phyloP scores from a whole-genome alignment of 805 yeast species.

The Lachancea quebecensis region DNA sequence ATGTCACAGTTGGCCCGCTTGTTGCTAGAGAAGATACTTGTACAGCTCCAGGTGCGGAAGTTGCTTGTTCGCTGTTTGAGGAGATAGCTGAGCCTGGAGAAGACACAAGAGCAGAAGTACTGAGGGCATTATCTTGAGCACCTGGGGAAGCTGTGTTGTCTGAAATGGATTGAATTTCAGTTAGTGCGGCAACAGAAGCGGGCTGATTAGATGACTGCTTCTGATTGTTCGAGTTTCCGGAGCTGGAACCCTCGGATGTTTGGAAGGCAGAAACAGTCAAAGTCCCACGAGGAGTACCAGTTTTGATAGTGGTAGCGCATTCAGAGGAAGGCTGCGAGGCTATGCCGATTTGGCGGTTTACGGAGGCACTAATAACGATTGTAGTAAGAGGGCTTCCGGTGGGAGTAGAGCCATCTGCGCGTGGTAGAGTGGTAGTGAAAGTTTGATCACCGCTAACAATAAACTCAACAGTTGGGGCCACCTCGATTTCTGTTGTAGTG shows the following conservation, averaged over 20 bases:
- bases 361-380: conserved; percentile 15
- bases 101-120: conserved; percentile 7
- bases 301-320: conserved; percentile 9
- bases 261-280: conserved; percentile 9
- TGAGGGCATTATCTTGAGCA: too few species aligned
- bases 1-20: neutral
- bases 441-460: conserved; percentile 34
- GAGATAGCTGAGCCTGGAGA: conserved; percentile 8
- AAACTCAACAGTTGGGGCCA: conserved; percentile 38
- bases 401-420: conserved; percentile 31
- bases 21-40: neutral
- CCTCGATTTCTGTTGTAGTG: conserved; percentile 33
- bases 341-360: conserved; percentile 4
- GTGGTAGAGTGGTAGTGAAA: conserved; percentile 31
- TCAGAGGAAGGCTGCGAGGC: conserved; percentile 10
- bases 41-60: conserved; percentile 5
- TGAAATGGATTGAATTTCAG: too few species aligned
- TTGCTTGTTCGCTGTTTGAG: conserved; percentile 13
- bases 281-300: conserved; percentile 13
- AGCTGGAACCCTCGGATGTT: neutral
- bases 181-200: conserved; percentile 9
- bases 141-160: too few species aligned
- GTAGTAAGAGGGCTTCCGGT: conserved; percentile 34
- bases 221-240: neutral
- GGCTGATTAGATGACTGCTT: conserved; percentile 6